Evolutionary conservation across 257 asterid species (phyloP).

Genomic region (Agastache rugosa): DNA sequence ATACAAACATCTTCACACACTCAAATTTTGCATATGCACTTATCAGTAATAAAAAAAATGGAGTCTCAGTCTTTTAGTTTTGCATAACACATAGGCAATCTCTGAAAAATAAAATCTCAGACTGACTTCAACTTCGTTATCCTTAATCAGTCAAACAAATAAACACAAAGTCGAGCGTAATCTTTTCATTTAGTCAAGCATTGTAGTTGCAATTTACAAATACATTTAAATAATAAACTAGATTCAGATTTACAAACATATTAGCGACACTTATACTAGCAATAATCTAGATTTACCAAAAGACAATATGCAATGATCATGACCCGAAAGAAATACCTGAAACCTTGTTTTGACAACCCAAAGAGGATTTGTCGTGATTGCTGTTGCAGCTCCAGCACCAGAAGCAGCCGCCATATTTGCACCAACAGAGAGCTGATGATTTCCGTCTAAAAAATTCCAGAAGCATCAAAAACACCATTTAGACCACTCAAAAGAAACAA

Average conservation of each 20-base stretch:
- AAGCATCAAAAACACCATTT: slow-evolving; percentile 24
- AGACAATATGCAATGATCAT: slow-evolving; percentile 20
- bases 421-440: slow-evolving; percentile 79
- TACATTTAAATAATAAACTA: slow-evolving; percentile 3
- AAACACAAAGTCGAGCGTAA: neutral
- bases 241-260: neutral
- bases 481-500: neutral
- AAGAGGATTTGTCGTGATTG: slow-evolving; percentile 89
- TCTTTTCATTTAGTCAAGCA: slow-evolving; percentile 1
- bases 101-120: neutral
- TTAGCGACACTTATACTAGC: neutral
- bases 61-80: neutral
- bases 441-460: slow-evolving; percentile 52
- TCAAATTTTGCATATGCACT: neutral
- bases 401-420: slow-evolving; percentile 92
- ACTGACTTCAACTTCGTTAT: slow-evolving; percentile 13
- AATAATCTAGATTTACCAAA: neutral
- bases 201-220: slow-evolving; percentile 3
- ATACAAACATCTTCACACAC: neutral
- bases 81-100: neutral
- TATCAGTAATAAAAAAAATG: neutral
- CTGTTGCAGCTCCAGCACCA: slow-evolving; percentile 97
- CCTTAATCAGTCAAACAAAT: neutral
- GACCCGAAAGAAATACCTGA: slow-evolving; percentile 58
- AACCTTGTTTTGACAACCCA: slow-evolving; percentile 98